Conservation (phyloP, 2,329 filamentous ascomycete species). For the Chaetomium strumarium region DNA sequence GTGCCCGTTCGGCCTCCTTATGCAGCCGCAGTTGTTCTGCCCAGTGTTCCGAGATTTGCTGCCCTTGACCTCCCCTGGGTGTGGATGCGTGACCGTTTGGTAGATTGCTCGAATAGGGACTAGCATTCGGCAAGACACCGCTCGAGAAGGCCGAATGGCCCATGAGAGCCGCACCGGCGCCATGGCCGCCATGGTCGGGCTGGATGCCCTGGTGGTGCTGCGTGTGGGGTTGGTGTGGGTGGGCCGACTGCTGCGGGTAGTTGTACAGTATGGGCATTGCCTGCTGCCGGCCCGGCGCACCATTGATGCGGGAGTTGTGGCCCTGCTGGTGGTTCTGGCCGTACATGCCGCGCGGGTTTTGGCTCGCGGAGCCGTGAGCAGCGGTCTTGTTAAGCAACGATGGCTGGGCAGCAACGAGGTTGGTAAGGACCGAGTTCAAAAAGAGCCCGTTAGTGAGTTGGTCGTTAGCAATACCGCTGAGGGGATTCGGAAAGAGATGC, state of each 20-base stretch:
- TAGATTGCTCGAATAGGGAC: slow-evolving; percentile 50
- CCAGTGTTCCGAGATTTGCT: slow-evolving; percentile 67
- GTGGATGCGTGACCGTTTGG: slow-evolving; percentile 52
- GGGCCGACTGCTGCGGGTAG: slow-evolving; percentile 56
- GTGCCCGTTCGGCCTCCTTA: slow-evolving; percentile 68
- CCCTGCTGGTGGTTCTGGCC: slow-evolving; percentile 65
- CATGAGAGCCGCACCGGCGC: slow-evolving; percentile 50
- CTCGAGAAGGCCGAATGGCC: slow-evolving; percentile 57
- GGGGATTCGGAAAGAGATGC: slow-evolving; percentile 53
- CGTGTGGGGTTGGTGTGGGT: slow-evolving; percentile 58
- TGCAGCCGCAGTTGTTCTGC: slow-evolving; percentile 77
- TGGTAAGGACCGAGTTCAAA: slow-evolving; percentile 31
- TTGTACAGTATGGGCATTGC: slow-evolving; percentile 61
- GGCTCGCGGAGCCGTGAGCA: slow-evolving; percentile 29
- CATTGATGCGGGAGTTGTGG: slow-evolving; percentile 72
- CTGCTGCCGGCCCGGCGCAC: slow-evolving; percentile 53
- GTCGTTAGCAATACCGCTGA: slow-evolving; percentile 47
- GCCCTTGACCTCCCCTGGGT: slow-evolving; percentile 44
- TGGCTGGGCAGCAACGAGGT: slow-evolving; percentile 28
- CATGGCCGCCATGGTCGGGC: slow-evolving; percentile 51
- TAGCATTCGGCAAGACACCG: slow-evolving; percentile 58
- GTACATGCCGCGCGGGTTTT: slow-evolving; percentile 56
- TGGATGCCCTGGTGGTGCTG: slow-evolving; percentile 59
- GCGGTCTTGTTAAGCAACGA: slow-evolving; percentile 27
- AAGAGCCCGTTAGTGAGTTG: slow-evolving; percentile 32